Conservation (phyloP, 257 asterid species). For the Lavandula angustifolia region DNA sequence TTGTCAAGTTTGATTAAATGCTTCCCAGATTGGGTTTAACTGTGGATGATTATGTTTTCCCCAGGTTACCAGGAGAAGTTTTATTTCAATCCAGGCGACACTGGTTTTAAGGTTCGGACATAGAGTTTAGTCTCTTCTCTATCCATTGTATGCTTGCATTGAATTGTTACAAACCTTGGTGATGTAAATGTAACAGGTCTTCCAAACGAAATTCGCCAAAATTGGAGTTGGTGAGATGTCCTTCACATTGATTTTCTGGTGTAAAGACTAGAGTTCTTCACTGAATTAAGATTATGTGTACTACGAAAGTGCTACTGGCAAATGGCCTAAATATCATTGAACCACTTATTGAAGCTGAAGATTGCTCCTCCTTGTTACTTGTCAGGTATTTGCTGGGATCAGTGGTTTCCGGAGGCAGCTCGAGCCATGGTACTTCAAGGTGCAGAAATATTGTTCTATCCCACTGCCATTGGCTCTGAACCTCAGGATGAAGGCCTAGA, state of each 20-base stretch:
- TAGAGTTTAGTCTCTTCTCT: constrained; percentile 21
- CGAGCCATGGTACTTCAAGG: constrained; percentile 98
- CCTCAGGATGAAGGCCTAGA: constrained; percentile 92
- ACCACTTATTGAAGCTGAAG: constrained; percentile 15
- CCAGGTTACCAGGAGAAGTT: constrained; percentile 98
- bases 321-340: not conserved
- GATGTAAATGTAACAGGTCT: constrained; percentile 59
- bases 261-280: constrained; percentile 4
- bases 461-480: constrained; percentile 98
- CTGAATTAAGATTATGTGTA: too few relatives aligned
- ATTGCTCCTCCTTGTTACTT: constrained; percentile 20
- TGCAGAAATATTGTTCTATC: constrained; percentile 91
- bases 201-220: constrained; percentile 86
- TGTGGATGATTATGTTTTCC: constrained; percentile 22
- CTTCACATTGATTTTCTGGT: constrained; percentile 2
- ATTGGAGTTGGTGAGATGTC: constrained; percentile 84
- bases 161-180: constrained; percentile 21
- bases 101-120: constrained; percentile 84
- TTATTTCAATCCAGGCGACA: constrained; percentile 97
- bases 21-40: constrained; percentile 26
- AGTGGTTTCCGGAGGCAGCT: constrained; percentile 99
- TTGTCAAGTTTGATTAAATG: constrained; percentile 33
- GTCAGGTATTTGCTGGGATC: constrained; percentile 98
- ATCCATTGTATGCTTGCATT: constrained; percentile 17
- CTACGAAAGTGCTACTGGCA: not conserved